phyloP scores from a whole-genome alignment of 2,329 filamentous ascomycete species.

The Alternaria sp. region DNA sequence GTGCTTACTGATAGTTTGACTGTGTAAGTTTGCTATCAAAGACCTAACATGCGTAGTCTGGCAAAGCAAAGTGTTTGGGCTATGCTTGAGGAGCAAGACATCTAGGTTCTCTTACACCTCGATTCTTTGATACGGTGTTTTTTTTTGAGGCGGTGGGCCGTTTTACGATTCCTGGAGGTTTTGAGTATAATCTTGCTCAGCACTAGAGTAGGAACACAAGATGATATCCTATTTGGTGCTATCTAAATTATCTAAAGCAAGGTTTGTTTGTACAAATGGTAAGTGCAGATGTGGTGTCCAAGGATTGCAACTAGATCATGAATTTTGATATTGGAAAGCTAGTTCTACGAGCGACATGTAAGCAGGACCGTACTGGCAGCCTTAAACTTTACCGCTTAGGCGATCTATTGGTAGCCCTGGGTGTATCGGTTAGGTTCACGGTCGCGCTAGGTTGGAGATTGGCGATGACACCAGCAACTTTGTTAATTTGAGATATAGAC shows the following conservation, averaged over 20 bases:
- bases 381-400: background rate
- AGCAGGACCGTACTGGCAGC: background rate
- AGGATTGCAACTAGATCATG: background rate
- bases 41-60: background rate
- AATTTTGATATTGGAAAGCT: too few species aligned
- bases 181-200: background rate
- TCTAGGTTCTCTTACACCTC: background rate
- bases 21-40: background rate
- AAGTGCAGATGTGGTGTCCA: background rate
- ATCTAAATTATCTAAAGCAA: background rate
- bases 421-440: background rate
- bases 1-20: background rate
- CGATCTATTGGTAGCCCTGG: background rate
- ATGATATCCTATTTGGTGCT: accelerated
- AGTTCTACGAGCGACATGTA: background rate
- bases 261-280: background rate
- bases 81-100: background rate
- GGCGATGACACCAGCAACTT: background rate
- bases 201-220: background rate
- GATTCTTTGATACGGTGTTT: background rate
- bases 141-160: background rate
- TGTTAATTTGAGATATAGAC: background rate
- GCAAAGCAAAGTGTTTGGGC: background rate
- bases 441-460: background rate
- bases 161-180: background rate